Percentiles rank a stretch among this genome's conserved stretches.
phyloP scores from a whole-genome alignment of 805 yeast species.

The Yarrowia alimentaria region DNA sequence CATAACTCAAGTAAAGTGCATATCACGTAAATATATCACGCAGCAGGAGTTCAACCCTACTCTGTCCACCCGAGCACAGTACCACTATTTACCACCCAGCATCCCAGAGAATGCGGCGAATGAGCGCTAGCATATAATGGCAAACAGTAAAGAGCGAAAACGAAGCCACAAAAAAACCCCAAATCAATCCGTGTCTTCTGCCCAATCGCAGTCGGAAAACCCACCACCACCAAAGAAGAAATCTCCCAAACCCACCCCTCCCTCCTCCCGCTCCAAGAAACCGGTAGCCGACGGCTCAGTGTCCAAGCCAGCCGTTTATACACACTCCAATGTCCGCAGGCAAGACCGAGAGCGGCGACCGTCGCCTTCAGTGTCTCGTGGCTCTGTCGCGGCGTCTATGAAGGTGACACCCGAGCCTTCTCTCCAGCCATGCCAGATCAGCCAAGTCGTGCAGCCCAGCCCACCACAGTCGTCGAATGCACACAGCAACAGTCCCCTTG shows the following conservation, averaged over 20 bases:
- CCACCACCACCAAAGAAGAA: constrained; percentile 11
- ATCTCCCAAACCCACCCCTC: constrained; percentile 9
- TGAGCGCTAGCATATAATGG: constrained; percentile 27
- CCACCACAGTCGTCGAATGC: constrained; percentile 1
- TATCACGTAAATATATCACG: constrained; percentile 11
- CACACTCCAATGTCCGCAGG: constrained; percentile 4
- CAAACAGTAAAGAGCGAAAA: constrained; percentile 25
- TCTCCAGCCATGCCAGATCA: constrained; percentile 17
- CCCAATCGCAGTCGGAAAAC: constrained; percentile 14
- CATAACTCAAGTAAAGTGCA: background rate
- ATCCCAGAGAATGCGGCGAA: constrained; percentile 27
- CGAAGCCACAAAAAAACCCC: constrained; percentile 27
- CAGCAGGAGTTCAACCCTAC: constrained; percentile 8
- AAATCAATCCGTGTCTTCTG: constrained; percentile 20
- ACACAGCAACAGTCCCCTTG: too few relatives aligned
- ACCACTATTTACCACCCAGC: background rate
- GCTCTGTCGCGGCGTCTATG: constrained; percentile 12
- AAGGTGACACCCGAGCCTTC: constrained; percentile 16
- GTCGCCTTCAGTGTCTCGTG: constrained; percentile 9
- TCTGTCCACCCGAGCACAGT: background rate
- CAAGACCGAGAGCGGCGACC: constrained; percentile 5
- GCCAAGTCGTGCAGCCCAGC: too few relatives aligned
- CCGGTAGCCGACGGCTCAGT: constrained; percentile 24
- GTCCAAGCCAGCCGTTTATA: constrained; percentile 1
- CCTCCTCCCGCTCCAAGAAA: constrained; percentile 18